Evolutionary conservation across 129 eudicot genomes (phyloP).

Genomic region (Rutidosis leptorrhynchoides): DNA sequence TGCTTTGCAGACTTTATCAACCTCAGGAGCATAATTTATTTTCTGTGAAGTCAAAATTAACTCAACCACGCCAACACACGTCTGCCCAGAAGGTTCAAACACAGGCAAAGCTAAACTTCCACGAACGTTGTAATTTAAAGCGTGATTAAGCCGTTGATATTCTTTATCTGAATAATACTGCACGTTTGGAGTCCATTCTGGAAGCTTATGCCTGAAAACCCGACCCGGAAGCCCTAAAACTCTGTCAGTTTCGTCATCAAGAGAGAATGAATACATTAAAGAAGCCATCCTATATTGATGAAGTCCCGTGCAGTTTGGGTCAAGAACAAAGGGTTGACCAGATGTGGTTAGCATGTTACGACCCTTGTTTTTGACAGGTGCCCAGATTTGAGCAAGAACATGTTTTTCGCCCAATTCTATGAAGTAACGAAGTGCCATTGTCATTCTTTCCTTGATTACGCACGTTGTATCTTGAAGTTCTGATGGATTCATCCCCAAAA

Average conservation of each 20-base stretch:
- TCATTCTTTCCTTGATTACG: constrained; percentile 87
- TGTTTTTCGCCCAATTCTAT: constrained; percentile 79
- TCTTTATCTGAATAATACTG: constrained; percentile 92
- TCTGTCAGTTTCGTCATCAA: constrained; percentile 66
- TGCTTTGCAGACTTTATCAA: constrained; percentile 99
- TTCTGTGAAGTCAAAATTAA: constrained; percentile 88
- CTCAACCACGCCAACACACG: constrained; percentile 96
- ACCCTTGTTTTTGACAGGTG: constrained; percentile 68
- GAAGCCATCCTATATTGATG: constrained; percentile 89
- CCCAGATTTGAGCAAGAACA: constrained; percentile 92
- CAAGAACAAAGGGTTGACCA: constrained; percentile 96
- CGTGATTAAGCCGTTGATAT: constrained; percentile 74
- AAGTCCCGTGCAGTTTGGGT: constrained; percentile 75
- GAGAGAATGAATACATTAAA: constrained; percentile 62
- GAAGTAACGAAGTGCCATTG: constrained; percentile 89
- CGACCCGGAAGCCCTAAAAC: constrained; percentile 90
- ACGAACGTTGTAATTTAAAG: constrained; percentile 73
- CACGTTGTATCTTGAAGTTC: constrained; percentile 52
- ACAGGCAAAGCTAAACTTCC: constrained; percentile 94
- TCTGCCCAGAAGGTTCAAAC: constrained; percentile 81
- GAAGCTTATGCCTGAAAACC: constrained; percentile 74
- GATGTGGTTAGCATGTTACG: constrained; percentile 76
- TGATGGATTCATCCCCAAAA: constrained; percentile 42
- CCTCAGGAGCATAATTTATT: constrained; percentile 96
- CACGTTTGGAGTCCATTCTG: constrained; percentile 99